Base-by-base conservation (phyloP, 2,329 filamentous ascomycete species). In the Aspergillus sp. region DNA sequence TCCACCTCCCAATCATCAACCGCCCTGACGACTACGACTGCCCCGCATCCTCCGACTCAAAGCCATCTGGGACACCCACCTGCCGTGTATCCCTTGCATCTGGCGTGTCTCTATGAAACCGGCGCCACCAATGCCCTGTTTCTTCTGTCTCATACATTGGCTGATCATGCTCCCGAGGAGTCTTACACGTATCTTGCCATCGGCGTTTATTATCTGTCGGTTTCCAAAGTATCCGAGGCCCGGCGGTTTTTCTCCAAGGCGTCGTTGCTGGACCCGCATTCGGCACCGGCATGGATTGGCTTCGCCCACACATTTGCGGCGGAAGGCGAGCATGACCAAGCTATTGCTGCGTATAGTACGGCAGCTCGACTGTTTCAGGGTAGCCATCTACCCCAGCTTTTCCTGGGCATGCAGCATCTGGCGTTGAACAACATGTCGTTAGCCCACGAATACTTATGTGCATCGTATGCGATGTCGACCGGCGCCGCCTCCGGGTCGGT, bases 251-350 rank as follows among this genome's bases (percentile, higher is more conserved):
- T 99, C 72, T 96, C 90, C 65, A 99, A 99, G 74, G 89, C 95
- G 4, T 96, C 90, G 59, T 88, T 97, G 78, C 93, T 99, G 87
- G 92, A 99, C 67, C 89, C 93, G 5, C 93, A 97, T 74, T 99
- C 96, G 64, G 93, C 93, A 0, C 90, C 94, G 1, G 94, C 94
- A 3, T 99, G 94, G 94, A 97, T 99, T 59, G 94, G 95, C 1
- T 99, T 99, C 67, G 94, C 94, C 1, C 95, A 99, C 71, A 99
- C 94, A 0, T 99, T 99, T 69, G 94, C 94, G 1, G 92, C 91
- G 10, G 94, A 99, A 71, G 94, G 94, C 48, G 94, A 99, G 72
- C 92, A 97, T 71, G 94, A 99, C 70, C 94, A 99, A 74, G 94
- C 94, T 45, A 97, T 99, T 58, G 95, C 92, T 7, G 94, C 95